Percentiles rank a stretch among this genome's conserved stretches.
These are phyloP conservation scores for Cryomyces antarcticus DNA, from an alignment of 495 filamentous ascomycete species.

Conservation along the genomic window DNA sequence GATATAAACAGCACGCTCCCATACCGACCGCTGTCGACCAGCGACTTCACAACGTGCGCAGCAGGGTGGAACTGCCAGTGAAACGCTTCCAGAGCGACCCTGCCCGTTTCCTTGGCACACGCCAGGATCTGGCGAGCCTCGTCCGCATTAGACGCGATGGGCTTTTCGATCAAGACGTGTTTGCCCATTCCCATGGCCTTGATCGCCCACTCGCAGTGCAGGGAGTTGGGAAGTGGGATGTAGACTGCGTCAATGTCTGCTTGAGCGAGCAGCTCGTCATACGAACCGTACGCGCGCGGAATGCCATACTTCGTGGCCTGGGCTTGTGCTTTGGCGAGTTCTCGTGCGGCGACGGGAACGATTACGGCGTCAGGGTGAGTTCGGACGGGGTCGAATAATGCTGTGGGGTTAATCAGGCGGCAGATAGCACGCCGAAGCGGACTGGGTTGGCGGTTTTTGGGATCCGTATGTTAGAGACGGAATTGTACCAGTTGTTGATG, in stretches of 20 bases:
- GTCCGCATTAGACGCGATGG: conserved; percentile 28
- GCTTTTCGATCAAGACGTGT: conserved; percentile 40
- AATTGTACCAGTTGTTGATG: too few relatives aligned
- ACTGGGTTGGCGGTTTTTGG: too few relatives aligned
- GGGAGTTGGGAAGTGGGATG: conserved; percentile 29
- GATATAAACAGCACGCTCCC: conserved; percentile 13
- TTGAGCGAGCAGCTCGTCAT: conserved; percentile 30
- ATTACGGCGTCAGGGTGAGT: conserved; percentile 39
- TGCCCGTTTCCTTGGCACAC: conserved; percentile 4
- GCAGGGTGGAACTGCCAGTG: conserved; percentile 25
- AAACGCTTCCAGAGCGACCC: conserved; percentile 38
- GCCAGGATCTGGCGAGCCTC: conserved; percentile 7
- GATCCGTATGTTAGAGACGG: too few relatives aligned
- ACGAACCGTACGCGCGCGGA: conserved; percentile 27
- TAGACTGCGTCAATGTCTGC: conserved; percentile 30
- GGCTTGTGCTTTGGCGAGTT: conserved; percentile 26
- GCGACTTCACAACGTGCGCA: conserved; percentile 16
- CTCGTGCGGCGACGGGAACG: conserved; percentile 36
- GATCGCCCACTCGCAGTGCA: conserved; percentile 35
- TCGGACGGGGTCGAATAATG: conserved; percentile 35
- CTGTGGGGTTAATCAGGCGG: conserved; percentile 28
- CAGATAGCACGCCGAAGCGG: too few relatives aligned
- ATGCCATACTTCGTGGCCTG: conserved; percentile 40
- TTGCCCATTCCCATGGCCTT: conserved; percentile 31
- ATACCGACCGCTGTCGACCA: conserved; percentile 17